Evolutionary conservation across 2,329 filamentous ascomycete genomes (phyloP), one percentile per base, ranked within the genome.

Genomic region (Calonectria hawksworthii): DNA sequence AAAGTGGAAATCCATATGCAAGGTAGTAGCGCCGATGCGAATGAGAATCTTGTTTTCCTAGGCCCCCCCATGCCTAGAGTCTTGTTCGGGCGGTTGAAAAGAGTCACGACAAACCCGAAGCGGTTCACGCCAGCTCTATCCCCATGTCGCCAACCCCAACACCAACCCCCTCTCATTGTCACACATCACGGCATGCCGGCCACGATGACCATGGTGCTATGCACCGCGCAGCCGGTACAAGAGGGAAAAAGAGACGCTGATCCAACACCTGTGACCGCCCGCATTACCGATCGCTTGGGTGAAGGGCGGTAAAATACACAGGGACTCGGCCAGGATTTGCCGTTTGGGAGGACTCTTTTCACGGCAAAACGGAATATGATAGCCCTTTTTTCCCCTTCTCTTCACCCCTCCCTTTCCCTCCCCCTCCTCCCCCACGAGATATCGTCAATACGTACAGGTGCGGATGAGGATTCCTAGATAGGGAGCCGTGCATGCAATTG

Each of bases 131-230:
- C 56, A 63, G 38, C 28, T 34, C 56, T 11, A 23, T 41, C 16
- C 34, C 23, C 56, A 36, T 61, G 34, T 36, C 34, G 52, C 18
- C 52, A 56, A 38, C 18, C 30, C 30, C 32, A 61, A 14, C 41
- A 23, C 34, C 34, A 21, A 18, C 51, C 66, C 18, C 66, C 41
- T 23, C 63, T 23, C 44, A 6, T 14, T 38, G 66, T 50, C 66
- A 69, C 66, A 69, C 44, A 67, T 67, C 64, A 23, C 66, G 16
- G 66, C 66, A 67, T 61, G 66, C 66, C 66, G 38, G 21, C 66
- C 38, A 41, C 66, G 38, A 59, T 69, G 36, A 28, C 36, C 28
- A 59, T 68, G 66, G 51, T 47, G 34, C n/a, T 26, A 44, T 69
- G 14, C 66, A 69, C 56, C 66, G 66, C 51, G 30, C 34, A 68